These are phyloP conservation scores for Alternaria sp. DNA, from an alignment of 2,329 filamentous ascomycete species.

Conservation along the genomic window DNA sequence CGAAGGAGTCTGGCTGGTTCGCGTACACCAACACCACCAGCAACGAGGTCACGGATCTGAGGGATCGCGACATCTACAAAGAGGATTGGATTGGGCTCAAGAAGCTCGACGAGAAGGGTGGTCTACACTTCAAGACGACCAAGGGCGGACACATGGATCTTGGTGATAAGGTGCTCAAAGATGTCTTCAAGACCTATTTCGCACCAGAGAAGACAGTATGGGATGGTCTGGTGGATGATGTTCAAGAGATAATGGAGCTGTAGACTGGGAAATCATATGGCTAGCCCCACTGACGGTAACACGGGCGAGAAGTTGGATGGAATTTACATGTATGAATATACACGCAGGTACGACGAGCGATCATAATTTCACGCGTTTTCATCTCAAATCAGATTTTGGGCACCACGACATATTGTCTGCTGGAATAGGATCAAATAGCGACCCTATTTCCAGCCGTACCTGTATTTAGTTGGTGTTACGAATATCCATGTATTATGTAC, in stretches of 20 bases:
- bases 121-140: constrained; percentile 74
- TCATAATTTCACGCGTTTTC: too few relatives aligned
- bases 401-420: background rate
- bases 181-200: constrained; percentile 71
- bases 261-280: constrained; percentile 6
- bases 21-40: constrained; percentile 72
- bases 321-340: background rate
- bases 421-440: too few relatives aligned
- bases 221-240: constrained; percentile 9
- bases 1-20: constrained; percentile 92
- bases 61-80: constrained; percentile 74
- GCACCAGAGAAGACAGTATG: constrained; percentile 49
- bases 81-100: constrained; percentile 94
- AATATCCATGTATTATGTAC: background rate
- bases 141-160: constrained; percentile 86
- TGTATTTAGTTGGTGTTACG: background rate
- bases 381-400: background rate
- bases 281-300: background rate
- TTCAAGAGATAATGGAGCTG: constrained; percentile 38
- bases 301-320: background rate
- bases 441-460: too few relatives aligned
- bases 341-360: background rate
- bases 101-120: constrained; percentile 77
- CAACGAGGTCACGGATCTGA: constrained; percentile 68
- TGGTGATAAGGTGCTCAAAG: constrained; percentile 67